These are phyloP conservation scores for Kandelia obovata DNA, from an alignment of 345 rosid genomes.

Conservation along the genomic window DNA sequence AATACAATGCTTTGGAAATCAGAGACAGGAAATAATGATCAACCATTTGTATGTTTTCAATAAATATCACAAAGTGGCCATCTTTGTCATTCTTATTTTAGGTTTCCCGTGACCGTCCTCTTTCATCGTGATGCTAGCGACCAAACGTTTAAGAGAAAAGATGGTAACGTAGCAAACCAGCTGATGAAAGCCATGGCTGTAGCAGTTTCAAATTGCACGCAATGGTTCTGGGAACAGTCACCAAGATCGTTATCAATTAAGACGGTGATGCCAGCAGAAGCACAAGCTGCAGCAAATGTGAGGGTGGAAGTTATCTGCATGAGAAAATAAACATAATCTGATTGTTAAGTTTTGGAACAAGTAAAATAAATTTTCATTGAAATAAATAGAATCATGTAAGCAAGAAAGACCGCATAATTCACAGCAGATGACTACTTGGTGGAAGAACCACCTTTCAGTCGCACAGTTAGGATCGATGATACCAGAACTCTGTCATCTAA, in stretches of 20 bases:
- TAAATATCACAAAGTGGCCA: conserved; percentile 2
- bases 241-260: conserved; percentile 67
- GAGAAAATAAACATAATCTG: neutral
- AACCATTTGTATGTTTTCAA: conserved; percentile 1
- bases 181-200: conserved; percentile 73
- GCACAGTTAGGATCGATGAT: too few relatives aligned
- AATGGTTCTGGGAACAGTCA: conserved; percentile 51
- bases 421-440: too few relatives aligned
- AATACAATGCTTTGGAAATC: neutral
- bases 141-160: conserved; percentile 70
- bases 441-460: too few relatives aligned
- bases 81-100: neutral
- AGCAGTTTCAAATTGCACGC: conserved; percentile 61
- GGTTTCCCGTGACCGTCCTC: neutral
- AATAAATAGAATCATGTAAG: neutral
- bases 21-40: neutral
- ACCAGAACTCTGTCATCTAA: too few relatives aligned
- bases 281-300: conserved; percentile 72
- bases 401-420: neutral
- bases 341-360: neutral
- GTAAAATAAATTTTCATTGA: neutral
- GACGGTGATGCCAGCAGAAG: conserved; percentile 76
- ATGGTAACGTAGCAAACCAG: conserved; percentile 61
- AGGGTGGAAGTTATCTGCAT: conserved; percentile 70
- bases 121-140: conserved; percentile 56